Conservation (phyloP, 257 asterid genomes). For the Cordia subcordata region DNA sequence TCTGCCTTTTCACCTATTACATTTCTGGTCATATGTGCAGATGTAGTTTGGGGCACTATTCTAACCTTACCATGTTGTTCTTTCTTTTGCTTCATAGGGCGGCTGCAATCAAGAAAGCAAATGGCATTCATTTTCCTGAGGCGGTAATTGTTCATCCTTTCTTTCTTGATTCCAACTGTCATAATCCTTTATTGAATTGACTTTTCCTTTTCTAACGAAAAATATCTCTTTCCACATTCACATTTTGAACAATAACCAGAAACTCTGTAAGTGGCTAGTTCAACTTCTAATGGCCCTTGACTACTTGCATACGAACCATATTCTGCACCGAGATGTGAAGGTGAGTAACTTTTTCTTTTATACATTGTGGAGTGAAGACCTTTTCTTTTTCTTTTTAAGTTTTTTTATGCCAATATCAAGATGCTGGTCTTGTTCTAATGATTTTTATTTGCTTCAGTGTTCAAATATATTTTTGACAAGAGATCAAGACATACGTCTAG, state of each 20-base stretch:
- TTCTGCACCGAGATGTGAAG: slow-evolving; percentile 99
- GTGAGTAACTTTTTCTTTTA: slow-evolving; percentile 26
- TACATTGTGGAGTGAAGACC: slow-evolving; percentile 1
- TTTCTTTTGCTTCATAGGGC: slow-evolving; percentile 50
- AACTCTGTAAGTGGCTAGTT: slow-evolving; percentile 93
- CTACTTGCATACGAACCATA: slow-evolving; percentile 79
- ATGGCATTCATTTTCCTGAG: slow-evolving; percentile 83
- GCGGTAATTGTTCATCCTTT: slow-evolving; percentile 48
- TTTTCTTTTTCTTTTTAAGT: too few relatives aligned
- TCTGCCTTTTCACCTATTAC: slow-evolving; percentile 3
- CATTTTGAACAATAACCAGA: slow-evolving; percentile 46
- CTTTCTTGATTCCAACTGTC: background rate
- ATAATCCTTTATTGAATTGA: background rate
- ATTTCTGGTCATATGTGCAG: background rate
- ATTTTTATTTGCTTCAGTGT: slow-evolving; percentile 53
- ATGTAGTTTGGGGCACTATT: slow-evolving; percentile 5
- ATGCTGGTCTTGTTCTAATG: slow-evolving; percentile 15
- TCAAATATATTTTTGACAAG: slow-evolving; percentile 92
- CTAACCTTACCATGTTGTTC: slow-evolving; percentile 11
- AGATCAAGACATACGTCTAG: slow-evolving; percentile 89
- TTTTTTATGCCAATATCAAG: background rate
- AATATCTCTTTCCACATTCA: slow-evolving; percentile 9
- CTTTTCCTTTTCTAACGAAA: background rate
- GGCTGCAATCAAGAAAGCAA: slow-evolving; percentile 80
- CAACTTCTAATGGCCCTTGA: slow-evolving; percentile 95